Conservation (phyloP, 2,329 filamentous ascomycete species). For the Aspergillus tamarii region DNA sequence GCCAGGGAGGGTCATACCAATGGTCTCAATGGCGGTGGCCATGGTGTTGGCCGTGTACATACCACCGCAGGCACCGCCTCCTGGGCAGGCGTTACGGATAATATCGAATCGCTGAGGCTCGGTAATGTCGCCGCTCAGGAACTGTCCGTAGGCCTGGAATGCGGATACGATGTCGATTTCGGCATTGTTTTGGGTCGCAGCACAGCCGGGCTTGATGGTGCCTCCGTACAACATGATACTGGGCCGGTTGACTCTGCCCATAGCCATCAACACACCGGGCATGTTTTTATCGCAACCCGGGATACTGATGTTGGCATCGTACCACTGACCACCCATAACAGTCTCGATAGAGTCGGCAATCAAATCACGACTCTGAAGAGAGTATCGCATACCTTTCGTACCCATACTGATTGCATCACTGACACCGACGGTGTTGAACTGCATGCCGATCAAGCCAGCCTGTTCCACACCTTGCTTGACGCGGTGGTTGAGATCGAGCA, state of each 20-base stretch:
- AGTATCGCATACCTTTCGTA: constrained; percentile 94
- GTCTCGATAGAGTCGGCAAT: constrained; percentile 99
- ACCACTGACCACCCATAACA: constrained; percentile 98
- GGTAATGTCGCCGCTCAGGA: constrained; percentile 85
- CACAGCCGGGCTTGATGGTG: constrained; percentile 89
- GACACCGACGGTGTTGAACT: constrained; percentile 99
- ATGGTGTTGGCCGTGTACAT: constrained; percentile 83
- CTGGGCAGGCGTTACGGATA: constrained; percentile 87
- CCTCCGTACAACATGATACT: constrained; percentile 98
- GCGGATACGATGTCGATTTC: constrained; percentile 93
- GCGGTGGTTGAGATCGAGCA: constrained; percentile 82
- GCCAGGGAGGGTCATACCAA: constrained; percentile 79
- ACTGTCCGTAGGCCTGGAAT: constrained; percentile 97
- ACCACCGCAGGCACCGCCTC: constrained; percentile 80
- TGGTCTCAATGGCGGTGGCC: constrained; percentile 72
- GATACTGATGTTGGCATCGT: constrained; percentile 95
- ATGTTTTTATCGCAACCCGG: constrained; percentile 99
- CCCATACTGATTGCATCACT: constrained; percentile 99
- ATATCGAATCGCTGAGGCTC: constrained; percentile 94
- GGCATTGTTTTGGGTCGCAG: constrained; percentile 69
- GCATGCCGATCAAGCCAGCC: constrained; percentile 85
- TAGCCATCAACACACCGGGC: constrained; percentile 89
- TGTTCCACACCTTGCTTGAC: constrained; percentile 73
- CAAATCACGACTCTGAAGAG: constrained; percentile 89
- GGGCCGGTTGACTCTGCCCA: constrained; percentile 91